Evolutionary conservation across 768 basidiomycete genomes (phyloP).

Genomic region (Phanerodontia chrysosporium): DNA sequence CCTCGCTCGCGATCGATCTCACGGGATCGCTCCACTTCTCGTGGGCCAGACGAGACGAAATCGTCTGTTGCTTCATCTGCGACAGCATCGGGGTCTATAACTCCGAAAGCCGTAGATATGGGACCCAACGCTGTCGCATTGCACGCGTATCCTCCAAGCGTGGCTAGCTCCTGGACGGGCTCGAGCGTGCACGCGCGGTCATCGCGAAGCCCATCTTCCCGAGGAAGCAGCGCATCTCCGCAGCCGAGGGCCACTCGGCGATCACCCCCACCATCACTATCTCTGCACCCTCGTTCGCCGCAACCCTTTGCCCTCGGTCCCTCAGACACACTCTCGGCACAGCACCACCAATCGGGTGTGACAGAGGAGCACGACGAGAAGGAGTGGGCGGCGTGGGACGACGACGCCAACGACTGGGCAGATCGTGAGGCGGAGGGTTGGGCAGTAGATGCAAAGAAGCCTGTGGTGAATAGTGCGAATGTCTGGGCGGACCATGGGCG

Average conservation of each 20-base stretch:
- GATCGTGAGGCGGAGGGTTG: conserved; percentile 42
- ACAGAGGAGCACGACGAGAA: conserved; percentile 14
- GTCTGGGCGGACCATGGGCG: conserved; percentile 25
- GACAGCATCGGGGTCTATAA: conserved; percentile 23
- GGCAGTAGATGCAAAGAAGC: conserved; percentile 40
- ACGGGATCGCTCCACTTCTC: conserved; percentile 14
- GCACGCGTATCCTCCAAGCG: conserved; percentile 64
- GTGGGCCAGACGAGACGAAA: conserved; percentile 35
- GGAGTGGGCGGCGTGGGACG: conserved; percentile 45
- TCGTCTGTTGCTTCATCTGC: conserved; percentile 32
- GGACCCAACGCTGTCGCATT: conserved; percentile 23
- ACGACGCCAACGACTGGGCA: conserved; percentile 48
- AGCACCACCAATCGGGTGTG: neutral
- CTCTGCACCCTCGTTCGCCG: conserved; percentile 18
- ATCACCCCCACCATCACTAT: conserved; percentile 21
- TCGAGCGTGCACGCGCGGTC: conserved; percentile 33
- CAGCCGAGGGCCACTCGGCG: conserved; percentile 14
- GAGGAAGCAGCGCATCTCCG: conserved; percentile 24
- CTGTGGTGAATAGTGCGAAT: conserved; percentile 23
- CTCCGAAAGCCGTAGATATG: conserved; percentile 21
- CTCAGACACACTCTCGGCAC: conserved; percentile 3
- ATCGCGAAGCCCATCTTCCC: conserved; percentile 30
- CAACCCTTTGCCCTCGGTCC: conserved; percentile 13
- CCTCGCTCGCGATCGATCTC: conserved; percentile 29
- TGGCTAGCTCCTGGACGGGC: conserved; percentile 26